Evolutionary conservation across 192 early-diverging fungal species (phyloP).

Genomic region (Coemansia sp.): DNA sequence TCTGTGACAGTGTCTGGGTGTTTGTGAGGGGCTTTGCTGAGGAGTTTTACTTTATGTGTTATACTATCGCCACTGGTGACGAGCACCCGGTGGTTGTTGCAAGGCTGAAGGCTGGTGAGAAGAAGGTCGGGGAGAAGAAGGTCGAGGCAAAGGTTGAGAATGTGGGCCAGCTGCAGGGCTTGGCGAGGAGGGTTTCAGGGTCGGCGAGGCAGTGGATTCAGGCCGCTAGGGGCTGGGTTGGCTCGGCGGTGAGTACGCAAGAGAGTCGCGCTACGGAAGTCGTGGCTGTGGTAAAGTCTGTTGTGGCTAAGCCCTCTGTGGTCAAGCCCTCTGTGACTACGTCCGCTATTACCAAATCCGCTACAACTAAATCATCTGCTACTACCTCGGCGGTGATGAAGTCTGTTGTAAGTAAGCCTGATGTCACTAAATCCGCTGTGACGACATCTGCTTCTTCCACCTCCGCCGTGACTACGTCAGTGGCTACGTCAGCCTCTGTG

Average conservation of each 20-base stretch:
- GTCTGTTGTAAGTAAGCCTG: background rate
- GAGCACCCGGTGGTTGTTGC: slow-evolving; percentile 42
- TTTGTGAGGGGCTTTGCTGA: slow-evolving; percentile 27
- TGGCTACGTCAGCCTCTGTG: background rate
- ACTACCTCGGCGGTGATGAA: background rate
- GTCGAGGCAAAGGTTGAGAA: slow-evolving; percentile 4
- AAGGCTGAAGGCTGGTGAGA: slow-evolving; percentile 6
- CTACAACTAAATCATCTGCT: background rate
- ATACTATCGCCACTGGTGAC: slow-evolving; percentile 47
- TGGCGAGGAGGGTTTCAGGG: slow-evolving; percentile 36
- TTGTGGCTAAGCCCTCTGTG: background rate
- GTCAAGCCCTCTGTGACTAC: background rate
- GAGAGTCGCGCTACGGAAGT: slow-evolving; percentile 26
- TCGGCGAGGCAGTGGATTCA: slow-evolving; percentile 57
- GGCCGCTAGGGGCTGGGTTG: slow-evolving; percentile 43
- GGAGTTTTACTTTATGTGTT: slow-evolving; percentile 54
- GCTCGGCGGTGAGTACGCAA: slow-evolving; percentile 31
- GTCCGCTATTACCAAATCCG: background rate
- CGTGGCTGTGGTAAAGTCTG: background rate
- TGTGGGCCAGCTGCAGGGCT: slow-evolving; percentile 23
- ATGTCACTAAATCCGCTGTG: background rate
- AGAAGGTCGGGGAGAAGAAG: slow-evolving; percentile 2
- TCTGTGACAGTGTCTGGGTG: slow-evolving; percentile 1
- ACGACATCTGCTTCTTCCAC: background rate
- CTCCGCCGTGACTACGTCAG: background rate